Percentiles rank a stretch among this genome's conserved stretches.
Conservation (phyloP, 2,329 filamentous ascomycete species). For the Sclerotinia glacialis region DNA sequence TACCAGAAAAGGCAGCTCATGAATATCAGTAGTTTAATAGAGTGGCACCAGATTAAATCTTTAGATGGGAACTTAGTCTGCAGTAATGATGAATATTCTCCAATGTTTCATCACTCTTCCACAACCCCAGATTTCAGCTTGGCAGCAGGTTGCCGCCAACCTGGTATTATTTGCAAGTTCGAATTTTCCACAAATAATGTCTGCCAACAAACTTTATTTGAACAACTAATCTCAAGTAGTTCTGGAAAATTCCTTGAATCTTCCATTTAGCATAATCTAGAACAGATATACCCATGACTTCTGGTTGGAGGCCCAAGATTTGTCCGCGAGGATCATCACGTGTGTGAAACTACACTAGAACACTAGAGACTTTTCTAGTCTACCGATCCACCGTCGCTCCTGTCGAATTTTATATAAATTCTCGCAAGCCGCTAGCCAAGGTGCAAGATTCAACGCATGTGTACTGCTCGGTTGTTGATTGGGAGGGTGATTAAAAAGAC, state of each 20-base stretch:
- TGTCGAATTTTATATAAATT: neutral
- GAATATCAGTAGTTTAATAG: neutral
- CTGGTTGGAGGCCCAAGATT: constrained; percentile 12
- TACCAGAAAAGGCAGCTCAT: neutral
- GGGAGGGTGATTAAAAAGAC: neutral
- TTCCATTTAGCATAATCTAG: constrained; percentile 13
- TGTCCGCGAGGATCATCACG: constrained; percentile 10
- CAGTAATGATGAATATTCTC: neutral
- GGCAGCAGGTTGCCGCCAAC: neutral
- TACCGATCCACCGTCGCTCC: neutral
- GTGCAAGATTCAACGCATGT: neutral
- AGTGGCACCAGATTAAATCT: neutral
- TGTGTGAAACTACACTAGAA: neutral
- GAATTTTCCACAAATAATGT: constrained; percentile 6
- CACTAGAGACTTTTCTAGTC: too few species aligned
- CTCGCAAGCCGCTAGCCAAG: neutral
- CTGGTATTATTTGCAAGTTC: neutral
- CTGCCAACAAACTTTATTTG: neutral
- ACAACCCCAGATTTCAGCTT: constrained; percentile 3
- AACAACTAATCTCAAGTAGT: neutral
- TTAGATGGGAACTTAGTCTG: neutral
- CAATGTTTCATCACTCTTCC: constrained; percentile 3
- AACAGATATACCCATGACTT: neutral
- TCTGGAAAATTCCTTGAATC: neutral
- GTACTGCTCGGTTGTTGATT: neutral